These are phyloP conservation scores for Jacaranda mimosifolia DNA, from an alignment of 257 asterid genomes.

Conservation along the genomic window DNA sequence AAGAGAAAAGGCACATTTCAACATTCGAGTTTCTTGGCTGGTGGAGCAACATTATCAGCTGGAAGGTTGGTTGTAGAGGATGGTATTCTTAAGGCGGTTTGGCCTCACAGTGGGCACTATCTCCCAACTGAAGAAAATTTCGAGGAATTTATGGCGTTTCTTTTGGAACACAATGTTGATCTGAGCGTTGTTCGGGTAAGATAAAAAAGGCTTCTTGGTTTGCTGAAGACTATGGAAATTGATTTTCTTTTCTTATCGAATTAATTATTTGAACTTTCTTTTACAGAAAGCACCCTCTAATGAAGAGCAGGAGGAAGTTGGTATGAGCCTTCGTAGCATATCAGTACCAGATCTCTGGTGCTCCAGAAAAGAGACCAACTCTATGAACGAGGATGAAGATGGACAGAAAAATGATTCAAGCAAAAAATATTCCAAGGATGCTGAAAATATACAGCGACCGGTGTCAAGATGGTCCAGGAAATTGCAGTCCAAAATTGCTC, in stretches of 20 bases:
- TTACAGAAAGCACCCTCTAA: conserved; percentile 69
- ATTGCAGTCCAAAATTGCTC: conserved; percentile 58
- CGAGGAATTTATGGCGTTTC: conserved; percentile 77
- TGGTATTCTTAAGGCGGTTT: conserved; percentile 87
- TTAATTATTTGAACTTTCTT: background rate
- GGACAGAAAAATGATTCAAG: conserved; percentile 17
- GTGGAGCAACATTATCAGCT: conserved; percentile 91
- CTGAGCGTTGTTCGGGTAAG: conserved; percentile 70
- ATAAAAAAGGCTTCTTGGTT: background rate
- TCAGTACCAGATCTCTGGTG: conserved; percentile 58
- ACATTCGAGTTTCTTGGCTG: conserved; percentile 97
- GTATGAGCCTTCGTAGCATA: conserved; percentile 51
- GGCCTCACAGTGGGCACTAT: conserved; percentile 99
- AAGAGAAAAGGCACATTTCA: conserved; percentile 86
- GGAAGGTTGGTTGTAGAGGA: conserved; percentile 81
- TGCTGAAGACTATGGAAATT: background rate
- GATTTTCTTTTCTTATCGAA: background rate
- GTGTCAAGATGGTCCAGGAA: conserved; percentile 63
- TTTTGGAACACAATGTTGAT: conserved; percentile 65
- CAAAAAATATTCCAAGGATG: conserved; percentile 50
- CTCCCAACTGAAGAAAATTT: conserved; percentile 94
- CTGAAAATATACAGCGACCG: conserved; percentile 41
- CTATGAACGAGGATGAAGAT: conserved; percentile 17
- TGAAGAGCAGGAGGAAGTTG: conserved; percentile 51
- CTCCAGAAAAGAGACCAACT: conserved; percentile 23